A percentile compares a stretch with the other conserved stretches of the same genome.
These are phyloP conservation scores for Talaromyces sp. DNA, from an alignment of 2,329 filamentous ascomycete genomes.

Conservation along the genomic window DNA sequence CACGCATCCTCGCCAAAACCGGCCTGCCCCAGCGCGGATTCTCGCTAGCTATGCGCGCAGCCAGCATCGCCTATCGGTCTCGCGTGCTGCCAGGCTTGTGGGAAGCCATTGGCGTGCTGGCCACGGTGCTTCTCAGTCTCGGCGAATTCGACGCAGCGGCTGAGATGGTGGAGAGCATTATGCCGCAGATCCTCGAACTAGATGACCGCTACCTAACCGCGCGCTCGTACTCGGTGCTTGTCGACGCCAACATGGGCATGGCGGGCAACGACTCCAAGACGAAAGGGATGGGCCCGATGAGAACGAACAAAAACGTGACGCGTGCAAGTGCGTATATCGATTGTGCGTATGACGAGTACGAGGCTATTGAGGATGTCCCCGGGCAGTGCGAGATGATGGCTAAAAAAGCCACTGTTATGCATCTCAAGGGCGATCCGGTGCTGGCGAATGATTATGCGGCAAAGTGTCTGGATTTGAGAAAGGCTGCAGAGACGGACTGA, in stretches of 20 bases:
- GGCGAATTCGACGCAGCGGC: conserved; percentile 65
- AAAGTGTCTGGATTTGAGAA: conserved; percentile 54
- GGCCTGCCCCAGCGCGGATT: conserved; percentile 70
- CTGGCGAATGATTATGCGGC: conserved; percentile 63
- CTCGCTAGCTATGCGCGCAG: conserved; percentile 69
- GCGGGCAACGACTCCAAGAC: conserved; percentile 46
- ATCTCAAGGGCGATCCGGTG: conserved; percentile 59
- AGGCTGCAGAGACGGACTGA: not conserved
- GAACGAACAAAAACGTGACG: conserved; percentile 53
- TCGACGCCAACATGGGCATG: conserved; percentile 73
- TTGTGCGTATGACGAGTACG: conserved; percentile 59
- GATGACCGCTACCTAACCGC: conserved; percentile 60
- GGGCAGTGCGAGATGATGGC: conserved; percentile 73
- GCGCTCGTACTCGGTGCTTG: conserved; percentile 63
- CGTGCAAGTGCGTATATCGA: conserved; percentile 58
- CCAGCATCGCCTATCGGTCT: conserved; percentile 66
- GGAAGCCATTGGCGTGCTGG: conserved; percentile 63
- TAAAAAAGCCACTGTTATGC: conserved; percentile 75
- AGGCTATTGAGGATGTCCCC: conserved; percentile 61
- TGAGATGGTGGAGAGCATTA: conserved; percentile 60
- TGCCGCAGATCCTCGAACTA: conserved; percentile 73
- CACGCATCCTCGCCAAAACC: conserved; percentile 61
- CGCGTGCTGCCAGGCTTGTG: conserved; percentile 66
- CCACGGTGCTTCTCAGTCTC: conserved; percentile 63
- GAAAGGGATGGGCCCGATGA: conserved; percentile 14